phyloP scores from a whole-genome alignment of 768 basidiomycete genomes.

The Arthromyces matolae region DNA sequence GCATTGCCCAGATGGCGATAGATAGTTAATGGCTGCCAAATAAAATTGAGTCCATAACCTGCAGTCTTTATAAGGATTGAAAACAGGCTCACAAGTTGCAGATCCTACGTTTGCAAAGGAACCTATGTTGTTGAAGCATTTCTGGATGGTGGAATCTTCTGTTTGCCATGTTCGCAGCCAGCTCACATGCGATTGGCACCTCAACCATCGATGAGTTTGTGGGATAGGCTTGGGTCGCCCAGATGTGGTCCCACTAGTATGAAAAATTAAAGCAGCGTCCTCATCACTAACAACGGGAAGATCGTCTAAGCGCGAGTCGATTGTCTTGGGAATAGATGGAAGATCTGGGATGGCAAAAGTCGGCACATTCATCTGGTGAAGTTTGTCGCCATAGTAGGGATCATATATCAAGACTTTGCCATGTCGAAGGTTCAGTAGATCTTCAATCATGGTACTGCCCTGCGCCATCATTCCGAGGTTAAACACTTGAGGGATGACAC shows the following conservation, averaged over 20 bases:
- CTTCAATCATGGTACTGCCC: constrained; percentile 5
- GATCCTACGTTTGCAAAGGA: constrained; percentile 8
- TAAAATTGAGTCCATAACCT: background rate
- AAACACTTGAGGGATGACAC: constrained; percentile 9
- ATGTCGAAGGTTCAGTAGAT: background rate
- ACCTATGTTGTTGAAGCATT: constrained; percentile 9
- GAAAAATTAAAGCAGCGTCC: constrained; percentile 10
- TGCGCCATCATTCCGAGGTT: constrained; percentile 1
- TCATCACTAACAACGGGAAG: constrained; percentile 3
- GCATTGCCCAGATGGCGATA: constrained; percentile 2
- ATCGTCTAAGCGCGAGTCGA: background rate
- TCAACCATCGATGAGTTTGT: constrained; percentile 8
- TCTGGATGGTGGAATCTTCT: background rate
- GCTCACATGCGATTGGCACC: constrained; percentile 4
- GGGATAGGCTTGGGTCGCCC: constrained; percentile 11
- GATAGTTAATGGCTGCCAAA: constrained; percentile 1
- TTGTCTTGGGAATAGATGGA: background rate
- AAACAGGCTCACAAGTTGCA: constrained; percentile 3
- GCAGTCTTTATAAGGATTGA: background rate
- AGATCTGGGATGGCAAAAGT: background rate
- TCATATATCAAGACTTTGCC: constrained; percentile 9
- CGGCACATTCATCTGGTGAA: constrained; percentile 1
- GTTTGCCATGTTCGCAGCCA: constrained; percentile 9
- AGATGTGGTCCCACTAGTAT: constrained; percentile 11
- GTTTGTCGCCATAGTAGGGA: background rate